phyloP scores from a whole-genome alignment of 2,329 filamentous ascomycete genomes.

The Fusarium sp. region DNA sequence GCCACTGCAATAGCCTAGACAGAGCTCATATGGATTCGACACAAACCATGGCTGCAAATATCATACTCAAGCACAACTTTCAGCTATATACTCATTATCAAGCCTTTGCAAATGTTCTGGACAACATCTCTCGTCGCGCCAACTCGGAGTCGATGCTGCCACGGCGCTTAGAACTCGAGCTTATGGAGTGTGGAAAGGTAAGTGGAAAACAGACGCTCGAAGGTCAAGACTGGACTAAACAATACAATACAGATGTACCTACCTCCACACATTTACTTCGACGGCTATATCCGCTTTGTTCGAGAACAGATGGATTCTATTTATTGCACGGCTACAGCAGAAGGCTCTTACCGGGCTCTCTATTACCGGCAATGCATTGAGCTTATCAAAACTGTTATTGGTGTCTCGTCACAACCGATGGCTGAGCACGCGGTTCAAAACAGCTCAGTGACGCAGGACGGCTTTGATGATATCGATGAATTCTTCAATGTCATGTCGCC shows the following conservation, averaged over 20 bases:
- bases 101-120: conserved; percentile 47
- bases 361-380: conserved; percentile 55
- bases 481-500: conserved; percentile 23
- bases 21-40: conserved; percentile 39
- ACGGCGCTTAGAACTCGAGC: conserved; percentile 60
- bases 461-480: conserved; percentile 22
- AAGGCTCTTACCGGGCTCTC: conserved; percentile 45
- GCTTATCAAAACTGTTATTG: conserved; percentile 53
- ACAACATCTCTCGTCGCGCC: conserved; percentile 49
- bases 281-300: conserved; percentile 53
- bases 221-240: conserved; percentile 20
- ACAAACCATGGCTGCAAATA: conserved; percentile 49
- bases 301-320: conserved; percentile 55
- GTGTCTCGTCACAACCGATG: neutral
- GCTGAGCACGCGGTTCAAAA: conserved; percentile 16
- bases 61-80: conserved; percentile 50
- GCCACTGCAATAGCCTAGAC: conserved; percentile 49
- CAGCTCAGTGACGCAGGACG: conserved; percentile 10
- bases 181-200: conserved; percentile 62
- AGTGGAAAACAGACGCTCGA: neutral
- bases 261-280: conserved; percentile 49
- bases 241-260: conserved; percentile 48
- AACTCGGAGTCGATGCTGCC: conserved; percentile 49
- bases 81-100: conserved; percentile 46
- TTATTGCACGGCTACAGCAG: conserved; percentile 45